Conservation (phyloP, 768 basidiomycete species). For the Leccinum incarnatum region DNA sequence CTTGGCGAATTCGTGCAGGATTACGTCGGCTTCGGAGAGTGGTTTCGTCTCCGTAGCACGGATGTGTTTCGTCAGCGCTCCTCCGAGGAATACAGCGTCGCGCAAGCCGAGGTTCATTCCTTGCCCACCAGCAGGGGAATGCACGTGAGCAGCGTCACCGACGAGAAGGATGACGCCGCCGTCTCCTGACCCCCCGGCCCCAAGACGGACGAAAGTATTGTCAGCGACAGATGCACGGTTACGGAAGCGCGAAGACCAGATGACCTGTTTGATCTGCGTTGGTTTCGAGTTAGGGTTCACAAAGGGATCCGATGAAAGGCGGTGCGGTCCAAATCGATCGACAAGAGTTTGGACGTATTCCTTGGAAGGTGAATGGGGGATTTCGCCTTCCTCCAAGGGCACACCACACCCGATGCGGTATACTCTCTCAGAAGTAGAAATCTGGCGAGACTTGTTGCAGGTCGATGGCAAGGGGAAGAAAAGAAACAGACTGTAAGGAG, state of each 20-base stretch:
- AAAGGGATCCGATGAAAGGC: constrained; percentile 35
- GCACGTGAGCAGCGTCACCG: constrained; percentile 53
- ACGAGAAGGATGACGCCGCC: constrained; percentile 30
- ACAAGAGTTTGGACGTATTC: constrained; percentile 45
- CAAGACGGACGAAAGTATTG: constrained; percentile 33
- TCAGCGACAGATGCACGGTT: constrained; percentile 45
- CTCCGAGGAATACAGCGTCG: constrained; percentile 47
- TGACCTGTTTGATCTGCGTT: constrained; percentile 33
- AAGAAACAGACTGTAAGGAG: constrained; percentile 34
- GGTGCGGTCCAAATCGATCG: constrained; percentile 38
- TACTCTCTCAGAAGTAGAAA: constrained; percentile 13
- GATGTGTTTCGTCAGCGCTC: constrained; percentile 40
- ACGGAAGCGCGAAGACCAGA: constrained; percentile 49
- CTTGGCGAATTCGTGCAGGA: constrained; percentile 36
- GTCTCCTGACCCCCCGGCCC: not conserved
- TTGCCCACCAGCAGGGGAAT: constrained; percentile 54
- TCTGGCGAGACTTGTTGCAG: constrained; percentile 18
- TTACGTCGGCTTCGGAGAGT: constrained; percentile 24
- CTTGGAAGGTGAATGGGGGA: constrained; percentile 36
- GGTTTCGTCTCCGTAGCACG: constrained; percentile 8
- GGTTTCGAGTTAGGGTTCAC: constrained; percentile 31
- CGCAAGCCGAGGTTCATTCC: constrained; percentile 62
- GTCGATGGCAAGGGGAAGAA: constrained; percentile 35
- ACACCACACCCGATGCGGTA: constrained; percentile 44
- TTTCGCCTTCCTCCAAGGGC: constrained; percentile 32